Base-by-base conservation (phyloP, 495 filamentous ascomycete species). In the Trichoderma erinaceum region DNA sequence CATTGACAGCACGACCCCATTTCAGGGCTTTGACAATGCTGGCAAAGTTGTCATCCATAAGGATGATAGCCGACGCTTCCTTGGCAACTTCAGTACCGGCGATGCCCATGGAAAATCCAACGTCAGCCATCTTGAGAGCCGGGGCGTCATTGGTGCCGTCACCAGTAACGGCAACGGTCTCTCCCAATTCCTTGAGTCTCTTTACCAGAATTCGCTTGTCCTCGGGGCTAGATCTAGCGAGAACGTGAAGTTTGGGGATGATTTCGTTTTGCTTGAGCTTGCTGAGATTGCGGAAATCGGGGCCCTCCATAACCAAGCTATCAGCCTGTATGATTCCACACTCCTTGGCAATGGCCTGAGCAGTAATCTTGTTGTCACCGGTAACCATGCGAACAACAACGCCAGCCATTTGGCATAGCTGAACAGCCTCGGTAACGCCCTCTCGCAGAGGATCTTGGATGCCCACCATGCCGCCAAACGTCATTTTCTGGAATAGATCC, bases 61-160 rank as follows among this genome's bases (percentile, higher is more conserved):
- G 85, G 72, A 96, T 94, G 70, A 96, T 96, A 21, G 90, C 91
- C 65, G 91, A 95, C 11, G 92, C 92, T 75, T 96, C 92, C 79
- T 96, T 96, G 35, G 92, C 92, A n/a, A 96, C 92, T 74, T 95
- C 92, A 7, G 92, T 96, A 46, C 92, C 92, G 63, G 91, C 86
- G 70, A 95, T 93, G 63, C 92, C 92, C 92, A 96, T 96, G 63
- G 92, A 93, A 77, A 96, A 96, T 21, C 92, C 92, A 58, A 96
- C 90, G 75, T 96, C 92, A 29, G 92, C 91, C 70, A 88, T 88
- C 73, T 90, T 92, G 67, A 96, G 81, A 61, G 92, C 92, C 13
- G 92, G 92, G 1, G 91, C 92, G 75, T 96, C 92, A 73, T 96
- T 96, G 65, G 92, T 96, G 21, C 92, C 92, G 73, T 96, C 92